Evolutionary conservation across 306 rosid species (phyloP), one percentile per base, ranked within the genome.

Genomic region (Vicia faba): DNA sequence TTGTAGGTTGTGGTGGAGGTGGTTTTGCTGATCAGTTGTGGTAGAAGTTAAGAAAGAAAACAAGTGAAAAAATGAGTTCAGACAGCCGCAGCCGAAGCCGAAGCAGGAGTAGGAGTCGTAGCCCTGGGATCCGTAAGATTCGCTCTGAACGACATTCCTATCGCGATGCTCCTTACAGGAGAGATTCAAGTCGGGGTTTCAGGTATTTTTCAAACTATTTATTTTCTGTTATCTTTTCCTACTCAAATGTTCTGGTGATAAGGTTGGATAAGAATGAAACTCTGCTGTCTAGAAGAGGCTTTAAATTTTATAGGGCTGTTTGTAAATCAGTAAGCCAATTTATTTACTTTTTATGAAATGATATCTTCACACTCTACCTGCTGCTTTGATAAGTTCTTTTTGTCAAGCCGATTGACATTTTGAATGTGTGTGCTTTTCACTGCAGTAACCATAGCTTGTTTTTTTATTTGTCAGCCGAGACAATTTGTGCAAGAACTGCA

Each of bases 401-500:
- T n/a, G 10, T 60, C 48, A 10, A 15, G 57, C 57, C 57, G 50
- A 40, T 48, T 48, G 19, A 18, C 60, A 8, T 81, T 64, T 54
- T 26, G 38, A 65, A 35, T 33, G 25, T 19, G 13, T 46, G 13
- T 18, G 56, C 43, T 38, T 66, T 71, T 69, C 70, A 57, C 11
- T 2, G 11, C 18, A 13, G 44, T 72, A 49, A 79, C 50, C 58
- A 15, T 54, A 18, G 13, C 70, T 28, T 20, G 23, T 20, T 61
- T 69, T 76, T 58, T 79, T 35, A n/a, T 40, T 36, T 78, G 41
- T 73, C 88, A 88, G 98, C 85, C 96, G 96, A 71, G 98, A 93
- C 86, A 85, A 85, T 82, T 84, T 89, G 70, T 93, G 98, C 87
- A 93, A 93, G 88, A 93, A 93, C 79, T 93, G 98, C 85, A 93